phyloP scores from a whole-genome alignment of 371 early-diverging fungal species.

The Syncephalastrum racemosum region DNA sequence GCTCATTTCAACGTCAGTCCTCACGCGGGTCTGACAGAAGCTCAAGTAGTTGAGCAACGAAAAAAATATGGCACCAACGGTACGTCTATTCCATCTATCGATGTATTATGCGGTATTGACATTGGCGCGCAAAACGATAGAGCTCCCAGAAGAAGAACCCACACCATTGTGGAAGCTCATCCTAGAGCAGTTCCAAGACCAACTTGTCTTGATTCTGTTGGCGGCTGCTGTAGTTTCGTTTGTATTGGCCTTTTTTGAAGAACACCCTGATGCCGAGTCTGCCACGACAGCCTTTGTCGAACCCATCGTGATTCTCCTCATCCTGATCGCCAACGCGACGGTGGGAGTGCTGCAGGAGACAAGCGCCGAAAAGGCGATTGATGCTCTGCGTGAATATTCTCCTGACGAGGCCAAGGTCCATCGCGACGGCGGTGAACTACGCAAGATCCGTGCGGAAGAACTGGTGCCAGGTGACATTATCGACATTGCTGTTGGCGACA shows the following conservation, averaged over 20 bases:
- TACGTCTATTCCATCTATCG: constrained; percentile 26
- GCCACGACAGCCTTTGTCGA: constrained; percentile 90
- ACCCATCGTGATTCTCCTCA: constrained; percentile 94
- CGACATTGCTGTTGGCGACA: constrained; percentile 88
- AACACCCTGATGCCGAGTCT: constrained; percentile 49
- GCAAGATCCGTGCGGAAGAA: constrained; percentile 74
- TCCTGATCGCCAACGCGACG: constrained; percentile 95
- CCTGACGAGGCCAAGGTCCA: constrained; percentile 94
- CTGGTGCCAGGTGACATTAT: constrained; percentile 98
- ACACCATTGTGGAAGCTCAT: constrained; percentile 93
- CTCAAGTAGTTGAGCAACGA: constrained; percentile 56
- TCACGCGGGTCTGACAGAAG: constrained; percentile 56
- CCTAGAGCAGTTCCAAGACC: constrained; percentile 96
- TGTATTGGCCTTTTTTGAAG: constrained; percentile 89
- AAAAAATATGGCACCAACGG: constrained; percentile 76
- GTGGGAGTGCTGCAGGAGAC: constrained; percentile 97
- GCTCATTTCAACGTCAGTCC: constrained; percentile 62
- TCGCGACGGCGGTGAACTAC: constrained; percentile 64
- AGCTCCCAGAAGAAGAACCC: constrained; percentile 79
- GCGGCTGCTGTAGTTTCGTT: constrained; percentile 92
- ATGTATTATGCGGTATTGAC: background rate
- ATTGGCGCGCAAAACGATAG: constrained; percentile 29
- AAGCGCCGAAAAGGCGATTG: constrained; percentile 96
- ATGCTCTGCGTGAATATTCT: constrained; percentile 92
- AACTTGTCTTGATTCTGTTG: constrained; percentile 92